Evolutionary conservation across 2,329 filamentous ascomycete species (phyloP), one percentile per base, ranked within the genome.

Genomic region (Basipetospora chlamydospora): DNA sequence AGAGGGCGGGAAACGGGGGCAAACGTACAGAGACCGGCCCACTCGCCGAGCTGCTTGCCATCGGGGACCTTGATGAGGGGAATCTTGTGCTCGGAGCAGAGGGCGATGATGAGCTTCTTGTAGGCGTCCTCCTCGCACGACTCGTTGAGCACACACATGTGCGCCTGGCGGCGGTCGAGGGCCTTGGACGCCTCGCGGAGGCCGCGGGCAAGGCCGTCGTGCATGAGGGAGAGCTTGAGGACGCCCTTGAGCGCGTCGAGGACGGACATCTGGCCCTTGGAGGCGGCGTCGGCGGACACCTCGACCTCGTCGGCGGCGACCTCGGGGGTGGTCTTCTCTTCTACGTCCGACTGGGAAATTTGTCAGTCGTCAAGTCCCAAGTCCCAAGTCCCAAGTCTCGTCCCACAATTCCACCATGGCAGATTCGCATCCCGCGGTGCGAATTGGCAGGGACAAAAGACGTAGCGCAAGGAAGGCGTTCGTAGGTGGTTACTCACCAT

Each of bases 101-200:
- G 82, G 46, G 90, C 90, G 53, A 96, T 83, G 56, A 98, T 88
- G 50, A 98, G 79, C 82, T 98, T 98, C 86, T 98, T 98, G 78
- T 98, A 98, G 51, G 90, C 88, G 70, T 98, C 90, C 78, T 98
- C 90, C 74, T 98, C 90, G 75, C 90, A 98, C 51, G 82, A 80
- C 79, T 98, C 90, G 79, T 98, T 98, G 56, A 98, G 80, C 52
- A 98, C 90, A 66, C 90, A 98, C 87, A 98, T 96, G 74, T 98
- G 90, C 43, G 90, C 90, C 73, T 98, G 84, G 60, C 90, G 86
- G 60, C 90, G 80, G 70, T 98, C 90, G 58, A 98, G 85, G 47
- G 90, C 88, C 77, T 98, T 98, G 72, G 81, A 86, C 49, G 90
- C 90, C 72, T 98, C 90, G 54, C 90, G 87, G 57, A 98, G 85